These are phyloP conservation scores for Debaryomyces tyrocola DNA, from an alignment of 805 yeast genomes.

Conservation along the genomic window DNA sequence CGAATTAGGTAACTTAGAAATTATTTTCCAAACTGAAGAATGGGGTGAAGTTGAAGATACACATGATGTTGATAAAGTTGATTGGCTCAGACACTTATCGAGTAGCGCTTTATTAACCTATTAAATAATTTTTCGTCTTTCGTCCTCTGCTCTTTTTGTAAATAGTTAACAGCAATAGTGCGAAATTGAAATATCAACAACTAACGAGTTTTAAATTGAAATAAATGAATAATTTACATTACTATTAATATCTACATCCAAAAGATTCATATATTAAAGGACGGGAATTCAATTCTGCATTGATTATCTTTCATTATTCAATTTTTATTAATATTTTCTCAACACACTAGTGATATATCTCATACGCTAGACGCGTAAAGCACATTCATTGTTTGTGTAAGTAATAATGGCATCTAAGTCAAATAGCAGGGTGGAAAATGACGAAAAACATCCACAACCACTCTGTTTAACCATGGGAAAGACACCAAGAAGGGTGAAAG, in stretches of 20 bases:
- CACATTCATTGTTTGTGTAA: background rate
- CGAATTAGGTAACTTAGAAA: slow-evolving; percentile 76
- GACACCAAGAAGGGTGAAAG: slow-evolving; percentile 79
- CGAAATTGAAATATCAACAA: background rate
- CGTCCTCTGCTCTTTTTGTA: background rate
- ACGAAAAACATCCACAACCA: background rate
- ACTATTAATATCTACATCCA: too few relatives aligned
- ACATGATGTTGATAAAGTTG: slow-evolving; percentile 95
- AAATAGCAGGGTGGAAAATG: background rate
- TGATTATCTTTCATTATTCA: too few relatives aligned
- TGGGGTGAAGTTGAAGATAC: slow-evolving; percentile 99
- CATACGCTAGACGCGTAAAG: background rate
- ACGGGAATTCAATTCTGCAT: background rate
- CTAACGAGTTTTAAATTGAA: too few relatives aligned
- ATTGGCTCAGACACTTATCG: slow-evolving; percentile 77
- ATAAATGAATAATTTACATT: too few relatives aligned
- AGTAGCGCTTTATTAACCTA: slow-evolving; percentile 60
- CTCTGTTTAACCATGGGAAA: slow-evolving; percentile 3
- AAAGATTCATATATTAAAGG: background rate
- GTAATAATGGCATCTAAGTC: slow-evolving; percentile 1
- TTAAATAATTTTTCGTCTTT: slow-evolving; percentile 3
- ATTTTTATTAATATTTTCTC: too few relatives aligned
- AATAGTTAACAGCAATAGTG: slow-evolving; percentile 1
- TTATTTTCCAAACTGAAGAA: slow-evolving; percentile 75
- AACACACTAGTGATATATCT: too few relatives aligned